Evolutionary conservation across 129 eudicot genomes (phyloP), one percentile per base, ranked within the genome.

Genomic region (Escallonia rubra): DNA sequence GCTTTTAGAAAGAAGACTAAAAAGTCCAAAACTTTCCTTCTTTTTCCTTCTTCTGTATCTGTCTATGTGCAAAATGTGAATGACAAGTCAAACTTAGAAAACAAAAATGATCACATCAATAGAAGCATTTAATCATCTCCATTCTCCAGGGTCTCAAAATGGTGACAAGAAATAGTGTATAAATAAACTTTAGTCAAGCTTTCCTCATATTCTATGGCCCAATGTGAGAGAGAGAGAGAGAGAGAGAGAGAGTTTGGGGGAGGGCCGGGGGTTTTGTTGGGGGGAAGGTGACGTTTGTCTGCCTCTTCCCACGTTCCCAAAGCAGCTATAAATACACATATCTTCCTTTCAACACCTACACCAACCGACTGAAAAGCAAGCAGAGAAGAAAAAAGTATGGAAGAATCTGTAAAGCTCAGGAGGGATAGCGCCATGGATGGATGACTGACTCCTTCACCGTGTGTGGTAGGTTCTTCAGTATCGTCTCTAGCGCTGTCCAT

Each of bases 341-440:
- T 43, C 53, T 57, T 43, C 15, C 59, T 60, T 61, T 67, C 44
- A 38, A 8, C 13, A 39, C 4, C 9, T 48, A 40, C 23, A 15
- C 40, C 59, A 15, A 34, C 14, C 3, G 46, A 51, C 11, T 23
- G 1, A 23, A 23, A 23, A 23, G 34, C 34, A 23, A 23, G 34
- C 34, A 39, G 41, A 51, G 11, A 51, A 55, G 13, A 7, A 66
- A 66, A 61, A 70, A 77, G 82, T 76, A 60, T 34, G 79, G 65
- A 73, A 67, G 60, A 84, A 70, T 75, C 83, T 62, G 57, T 67
- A 44, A 84, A 84, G 90, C 90, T 84, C 90, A 84, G 90, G 90
- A 84, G 90, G 90, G 90, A 84, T 84, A 84, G 90, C 90, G 76
- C 85, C 90, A 14, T 57, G 44, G 72, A 67, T 65, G 16, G 34